Base-by-base conservation (phyloP, 2,329 filamentous ascomycete genomes). In the Cladorrhinum sp. region DNA sequence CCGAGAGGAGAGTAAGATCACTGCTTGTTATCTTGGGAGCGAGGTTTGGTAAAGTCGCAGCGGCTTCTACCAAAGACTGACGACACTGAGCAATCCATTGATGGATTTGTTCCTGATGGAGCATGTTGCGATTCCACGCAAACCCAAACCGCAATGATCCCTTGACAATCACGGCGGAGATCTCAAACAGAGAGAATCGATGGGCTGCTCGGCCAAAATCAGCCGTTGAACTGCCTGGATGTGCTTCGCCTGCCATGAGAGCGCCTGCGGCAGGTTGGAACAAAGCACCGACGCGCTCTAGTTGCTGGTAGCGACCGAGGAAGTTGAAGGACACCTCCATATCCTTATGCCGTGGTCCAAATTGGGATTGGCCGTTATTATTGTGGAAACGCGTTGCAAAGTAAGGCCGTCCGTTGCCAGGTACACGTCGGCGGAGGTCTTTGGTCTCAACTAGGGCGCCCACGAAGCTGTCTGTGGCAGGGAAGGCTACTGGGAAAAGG, bases 301-400 rank as follows among this genome's bases (percentile, higher is more conserved):
- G 70, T 48, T 80, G 76, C 64, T 81, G 79, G 56, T 75, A 75
- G 55, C 76, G 70, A 9, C 78, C 79, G 0, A 76, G 71, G 61
- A 80, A 83, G 66, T 83, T 82, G 71, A 83, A 81, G 0, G 78
- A 68, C 1, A 83, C 63, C 64, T 83, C 81, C 62, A 79, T 74
- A 0, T 71, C 67, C n/a, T 66, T 67, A 63, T 80, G 74, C 1
- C 71, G 62, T 0, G 63, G 58, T 58, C 50, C 72, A 62, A 14
- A 64, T 42, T 39, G 8, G 21, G 55, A 28, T 3, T 30, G 64
- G 1, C 72, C 72, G 1, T 69, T 66, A 21, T 66, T 58, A 36
- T 65, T 73, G 53, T 74, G 67, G 55, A 72, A 72, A 4, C 71
- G 70, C 2, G 70, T 69, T 0, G 74, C 71, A 62, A 79, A 79